phyloP scores from a whole-genome alignment of 352 stramenopile species.

The Phytophthora quininea region DNA sequence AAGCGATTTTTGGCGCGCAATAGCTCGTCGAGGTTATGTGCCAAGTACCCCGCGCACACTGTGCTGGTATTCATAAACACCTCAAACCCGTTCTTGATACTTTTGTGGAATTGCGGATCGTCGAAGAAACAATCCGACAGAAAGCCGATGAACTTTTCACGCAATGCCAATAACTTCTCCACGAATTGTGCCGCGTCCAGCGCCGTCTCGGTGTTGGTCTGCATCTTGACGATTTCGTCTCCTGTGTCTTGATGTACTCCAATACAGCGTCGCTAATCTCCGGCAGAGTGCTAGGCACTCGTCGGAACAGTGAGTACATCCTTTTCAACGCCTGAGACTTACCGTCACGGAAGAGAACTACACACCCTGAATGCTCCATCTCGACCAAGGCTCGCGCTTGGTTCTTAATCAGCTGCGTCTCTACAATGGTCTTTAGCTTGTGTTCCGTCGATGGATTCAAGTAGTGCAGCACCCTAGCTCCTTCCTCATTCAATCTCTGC shows the following conservation, averaged over 20 bases:
- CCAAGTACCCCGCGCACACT: slow-evolving; percentile 94
- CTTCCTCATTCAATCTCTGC: slow-evolving; percentile 94
- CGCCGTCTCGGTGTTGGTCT: slow-evolving; percentile 86
- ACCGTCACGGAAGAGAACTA: slow-evolving; percentile 92
- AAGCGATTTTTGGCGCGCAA: slow-evolving; percentile 83
- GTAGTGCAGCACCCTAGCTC: slow-evolving; percentile 91
- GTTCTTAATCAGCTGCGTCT: slow-evolving; percentile 95
- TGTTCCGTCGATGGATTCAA: slow-evolving; percentile 91
- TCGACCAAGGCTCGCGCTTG: slow-evolving; percentile 95
- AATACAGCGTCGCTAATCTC: slow-evolving; percentile 87
- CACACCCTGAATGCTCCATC: slow-evolving; percentile 96
- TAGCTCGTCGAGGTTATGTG: slow-evolving; percentile 93
- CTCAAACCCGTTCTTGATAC: slow-evolving; percentile 95
- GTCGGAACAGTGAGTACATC: slow-evolving; percentile 87
- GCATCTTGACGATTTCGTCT: slow-evolving; percentile 89
- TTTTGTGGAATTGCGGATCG: slow-evolving; percentile 94
- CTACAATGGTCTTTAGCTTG: slow-evolving; percentile 96
- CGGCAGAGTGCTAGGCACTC: slow-evolving; percentile 92
- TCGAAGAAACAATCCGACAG: slow-evolving; percentile 92
- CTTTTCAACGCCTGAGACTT: slow-evolving; percentile 85
- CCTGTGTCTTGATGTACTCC: slow-evolving; percentile 92
- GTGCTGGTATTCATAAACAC: slow-evolving; percentile 98
- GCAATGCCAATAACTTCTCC: slow-evolving; percentile 92
- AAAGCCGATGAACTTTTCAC: slow-evolving; percentile 95
- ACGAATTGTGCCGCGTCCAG: slow-evolving; percentile 95